phyloP scores from a whole-genome alignment of 2,329 filamentous ascomycete genomes.

The Apiospora arundinis region DNA sequence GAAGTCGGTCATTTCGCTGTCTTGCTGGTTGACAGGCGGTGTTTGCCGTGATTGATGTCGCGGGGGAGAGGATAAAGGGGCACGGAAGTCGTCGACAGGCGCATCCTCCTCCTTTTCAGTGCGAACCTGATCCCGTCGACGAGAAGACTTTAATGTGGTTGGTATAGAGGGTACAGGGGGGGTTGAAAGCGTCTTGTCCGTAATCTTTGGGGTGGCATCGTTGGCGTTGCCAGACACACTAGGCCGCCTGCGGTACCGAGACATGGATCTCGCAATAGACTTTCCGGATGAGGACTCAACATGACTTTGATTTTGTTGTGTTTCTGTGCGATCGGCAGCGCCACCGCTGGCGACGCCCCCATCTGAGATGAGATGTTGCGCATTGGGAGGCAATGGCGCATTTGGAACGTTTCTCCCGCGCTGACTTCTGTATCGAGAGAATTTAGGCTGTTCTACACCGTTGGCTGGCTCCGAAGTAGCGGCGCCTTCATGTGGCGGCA shows the following conservation, averaged over 20 bases:
- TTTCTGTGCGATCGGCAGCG: conserved; percentile 27
- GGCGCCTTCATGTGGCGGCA: conserved; percentile 23
- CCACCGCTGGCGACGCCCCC: conserved; percentile 23
- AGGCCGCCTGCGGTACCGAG: conserved; percentile 41
- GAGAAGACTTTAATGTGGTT: conserved; percentile 29
- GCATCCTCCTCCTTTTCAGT: conserved; percentile 31
- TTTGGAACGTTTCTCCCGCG: conserved; percentile 40
- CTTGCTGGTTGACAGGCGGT: conserved; percentile 28
- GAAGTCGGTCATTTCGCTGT: conserved; percentile 28
- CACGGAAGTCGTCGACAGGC: conserved; percentile 24
- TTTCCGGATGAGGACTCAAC: conserved; percentile 30
- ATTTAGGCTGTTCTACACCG: conserved; percentile 32
- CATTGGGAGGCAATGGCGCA: conserved; percentile 31
- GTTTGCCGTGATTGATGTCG: conserved; percentile 32
- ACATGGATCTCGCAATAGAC: conserved; percentile 42
- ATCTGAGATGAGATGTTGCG: conserved; percentile 29
- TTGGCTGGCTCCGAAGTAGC: conserved; percentile 18
- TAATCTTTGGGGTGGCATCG: conserved; percentile 37
- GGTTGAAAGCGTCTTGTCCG: conserved; percentile 22
- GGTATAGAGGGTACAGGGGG: conserved; percentile 42
- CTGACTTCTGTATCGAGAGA: conserved; percentile 43
- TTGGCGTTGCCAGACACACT: conserved; percentile 35
- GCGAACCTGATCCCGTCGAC: conserved; percentile 25
- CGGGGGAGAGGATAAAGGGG: conserved; percentile 25
- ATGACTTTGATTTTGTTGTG: conserved; percentile 21